A percentile compares a stretch with the other conserved stretches of the same genome.
phyloP scores from a whole-genome alignment of 2,329 filamentous ascomycete genomes.

The Penicillium paneum region DNA sequence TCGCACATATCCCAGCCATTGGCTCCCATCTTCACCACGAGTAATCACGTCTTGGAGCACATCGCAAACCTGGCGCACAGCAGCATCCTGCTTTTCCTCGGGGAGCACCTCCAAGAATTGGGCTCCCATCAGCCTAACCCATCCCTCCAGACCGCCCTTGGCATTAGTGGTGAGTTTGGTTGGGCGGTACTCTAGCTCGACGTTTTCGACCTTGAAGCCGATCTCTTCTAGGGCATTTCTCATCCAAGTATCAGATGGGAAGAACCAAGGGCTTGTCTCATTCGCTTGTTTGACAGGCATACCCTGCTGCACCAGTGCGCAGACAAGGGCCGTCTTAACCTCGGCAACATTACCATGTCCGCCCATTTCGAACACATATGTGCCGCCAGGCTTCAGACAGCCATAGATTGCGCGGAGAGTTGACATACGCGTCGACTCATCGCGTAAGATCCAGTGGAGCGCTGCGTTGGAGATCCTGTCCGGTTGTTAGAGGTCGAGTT shows the following conservation, averaged over 20 bases:
- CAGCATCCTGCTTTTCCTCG: constrained; percentile 50
- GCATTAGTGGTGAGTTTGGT: constrained; percentile 48
- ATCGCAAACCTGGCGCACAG: constrained; percentile 54
- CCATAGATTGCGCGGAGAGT: constrained; percentile 56
- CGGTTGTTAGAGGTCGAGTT: neutral
- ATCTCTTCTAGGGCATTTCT: constrained; percentile 33
- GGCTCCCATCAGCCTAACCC: constrained; percentile 63
- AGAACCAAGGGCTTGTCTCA: constrained; percentile 65
- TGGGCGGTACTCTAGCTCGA: constrained; percentile 64
- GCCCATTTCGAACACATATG: constrained; percentile 68
- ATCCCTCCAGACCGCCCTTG: constrained; percentile 60
- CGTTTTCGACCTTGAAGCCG: constrained; percentile 50
- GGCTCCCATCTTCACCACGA: constrained; percentile 56
- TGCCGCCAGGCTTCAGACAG: constrained; percentile 55
- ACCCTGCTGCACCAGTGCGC: constrained; percentile 51
- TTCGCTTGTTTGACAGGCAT: constrained; percentile 50
- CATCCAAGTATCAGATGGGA: constrained; percentile 63
- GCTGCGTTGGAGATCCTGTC: constrained; percentile 59
- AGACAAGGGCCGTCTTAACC: constrained; percentile 57
- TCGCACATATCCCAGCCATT: constrained; percentile 49
- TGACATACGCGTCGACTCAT: constrained; percentile 41
- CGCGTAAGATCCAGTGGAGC: constrained; percentile 63
- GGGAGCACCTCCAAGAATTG: constrained; percentile 55
- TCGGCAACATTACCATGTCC: constrained; percentile 67
- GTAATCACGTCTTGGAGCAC: constrained; percentile 55